These are phyloP conservation scores for Solanum stenotomum DNA, from an alignment of 257 asterid genomes.

Conservation along the genomic window DNA sequence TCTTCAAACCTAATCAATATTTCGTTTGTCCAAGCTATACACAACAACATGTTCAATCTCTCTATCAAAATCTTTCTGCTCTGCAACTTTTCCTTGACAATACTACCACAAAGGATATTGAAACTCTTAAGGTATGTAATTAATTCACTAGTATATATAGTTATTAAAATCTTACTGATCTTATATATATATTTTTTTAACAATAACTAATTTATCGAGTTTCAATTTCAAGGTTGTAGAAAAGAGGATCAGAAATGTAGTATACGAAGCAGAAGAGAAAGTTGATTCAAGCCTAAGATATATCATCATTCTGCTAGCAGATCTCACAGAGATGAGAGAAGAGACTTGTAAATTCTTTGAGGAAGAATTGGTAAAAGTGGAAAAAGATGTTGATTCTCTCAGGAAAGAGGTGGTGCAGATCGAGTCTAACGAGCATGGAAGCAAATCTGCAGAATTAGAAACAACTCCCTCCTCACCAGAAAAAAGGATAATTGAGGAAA, in stretches of 20 bases:
- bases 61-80: no score
- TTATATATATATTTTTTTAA: no score
- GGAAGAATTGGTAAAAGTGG: neutral
- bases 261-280: neutral
- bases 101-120: no score
- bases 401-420: neutral
- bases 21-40: no score
- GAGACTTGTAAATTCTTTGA: neutral
- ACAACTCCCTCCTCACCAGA: neutral
- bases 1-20: no score
- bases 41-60: no score
- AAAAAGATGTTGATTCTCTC: neutral
- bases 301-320: neutral
- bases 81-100: no score
- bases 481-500: neutral
- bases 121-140: no score
- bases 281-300: neutral
- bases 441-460: neutral
- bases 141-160: no score
- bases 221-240: neutral
- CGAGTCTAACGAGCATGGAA: neutral
- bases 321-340: no score
- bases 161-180: no score
- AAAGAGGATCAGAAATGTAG: neutral
- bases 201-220: no score